Evolutionary conservation across 140 eudicot genomes (phyloP), one percentile per base, ranked within the genome.

Genomic region (Senecio squalidus): DNA sequence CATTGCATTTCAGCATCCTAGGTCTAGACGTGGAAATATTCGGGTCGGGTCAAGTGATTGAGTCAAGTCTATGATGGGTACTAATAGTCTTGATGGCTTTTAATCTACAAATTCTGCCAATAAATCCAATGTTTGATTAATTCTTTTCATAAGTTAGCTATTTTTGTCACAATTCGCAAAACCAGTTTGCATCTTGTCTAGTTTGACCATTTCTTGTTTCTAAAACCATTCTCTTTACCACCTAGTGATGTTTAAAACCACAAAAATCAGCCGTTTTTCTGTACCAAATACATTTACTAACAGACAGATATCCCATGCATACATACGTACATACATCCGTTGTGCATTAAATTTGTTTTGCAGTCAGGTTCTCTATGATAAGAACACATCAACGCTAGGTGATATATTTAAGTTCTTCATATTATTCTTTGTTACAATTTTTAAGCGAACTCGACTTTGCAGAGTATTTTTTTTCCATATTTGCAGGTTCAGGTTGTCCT

Each of bases 401-500:
- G 76, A 76, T 76, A 6, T 57, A n/a, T 76, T 67, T 31, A 2
- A 18, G 31, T 23, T 28, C 21, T 4, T 23, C 4, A 24, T 20
- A 4, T 20, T 53, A 9, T 5, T 38, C 18, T 55, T 59, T 36
- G 1, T 58, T 26, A 43, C 7, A n/a, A 20, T 23, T 6, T 58
- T 25, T 44, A 28, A 36, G 36, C 9, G 13, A 28, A 49, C n/a
- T 21, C 43, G 9, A 9, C 68, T 63, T 73, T 79, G 61, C 44
- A 17, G 60, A 17, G 47, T 55, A 51, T 69, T 52, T 21, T 70
- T 69, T 52, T 21, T 70, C 18, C 58, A 76, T 78, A 67, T 66
- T 44, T 82, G 87, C 95, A 86, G 93, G 85, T 75, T 66, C 78
- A 79, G 88, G 87, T 70, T 71, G 56, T 60, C 81, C 73, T 82